These are phyloP conservation scores for Schizosaccharomyces lindneri DNA, from an alignment of 805 yeast genomes.

Conservation along the genomic window DNA sequence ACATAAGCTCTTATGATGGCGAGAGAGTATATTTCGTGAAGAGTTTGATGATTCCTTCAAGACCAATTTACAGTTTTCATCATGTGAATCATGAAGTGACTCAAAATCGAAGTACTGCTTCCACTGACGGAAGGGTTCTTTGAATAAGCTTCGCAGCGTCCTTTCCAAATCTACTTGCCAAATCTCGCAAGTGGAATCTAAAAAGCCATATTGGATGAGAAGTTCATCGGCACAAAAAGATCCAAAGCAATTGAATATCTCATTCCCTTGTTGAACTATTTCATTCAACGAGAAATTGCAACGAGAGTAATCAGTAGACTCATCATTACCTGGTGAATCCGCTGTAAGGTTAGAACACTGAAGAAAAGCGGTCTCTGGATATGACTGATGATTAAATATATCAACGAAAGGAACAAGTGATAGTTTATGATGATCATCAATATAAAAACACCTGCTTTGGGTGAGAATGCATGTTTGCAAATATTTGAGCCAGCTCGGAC, in stretches of 20 bases:
- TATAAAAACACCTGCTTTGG: neutral
- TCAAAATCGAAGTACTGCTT: neutral
- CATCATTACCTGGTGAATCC: neutral
- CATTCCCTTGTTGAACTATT: slow-evolving; percentile 27
- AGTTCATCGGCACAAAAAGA: slow-evolving; percentile 38
- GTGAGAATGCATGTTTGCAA: neutral
- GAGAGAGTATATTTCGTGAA: too few relatives aligned
- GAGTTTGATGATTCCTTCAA: too few relatives aligned
- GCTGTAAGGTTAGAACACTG: neutral
- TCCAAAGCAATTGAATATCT: slow-evolving; percentile 65
- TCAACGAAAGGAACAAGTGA: neutral
- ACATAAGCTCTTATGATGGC: too few relatives aligned
- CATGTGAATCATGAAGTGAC: neutral
- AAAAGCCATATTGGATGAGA: slow-evolving; percentile 56
- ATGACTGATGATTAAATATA: neutral
- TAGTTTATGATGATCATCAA: neutral
- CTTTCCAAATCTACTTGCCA: neutral
- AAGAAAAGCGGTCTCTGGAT: neutral
- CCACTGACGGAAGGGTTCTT: neutral
- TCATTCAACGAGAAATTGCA: slow-evolving; percentile 25
- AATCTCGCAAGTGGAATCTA: neutral
- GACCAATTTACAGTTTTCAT: too few relatives aligned
- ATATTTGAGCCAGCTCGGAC: neutral
- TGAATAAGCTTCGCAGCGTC: neutral
- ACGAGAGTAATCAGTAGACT: slow-evolving; percentile 10